Base-by-base conservation (phyloP, 2,329 filamentous ascomycete genomes). In the Apiospora saccharicola region DNA sequence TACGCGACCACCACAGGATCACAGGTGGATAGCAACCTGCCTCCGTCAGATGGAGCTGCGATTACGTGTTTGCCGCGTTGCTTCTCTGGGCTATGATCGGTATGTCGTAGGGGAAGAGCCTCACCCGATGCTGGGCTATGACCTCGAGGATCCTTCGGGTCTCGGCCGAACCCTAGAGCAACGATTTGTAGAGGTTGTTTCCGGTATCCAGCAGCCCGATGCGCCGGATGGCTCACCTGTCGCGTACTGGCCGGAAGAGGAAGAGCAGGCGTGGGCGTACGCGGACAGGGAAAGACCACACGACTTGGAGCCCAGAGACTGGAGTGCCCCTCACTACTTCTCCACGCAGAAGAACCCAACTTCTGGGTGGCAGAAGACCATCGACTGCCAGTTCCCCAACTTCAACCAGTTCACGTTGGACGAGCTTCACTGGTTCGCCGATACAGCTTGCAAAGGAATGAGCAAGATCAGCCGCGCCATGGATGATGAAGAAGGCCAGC, bases 111-210 rank as follows among this genome's bases (percentile, higher is more conserved):
- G 81, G 43, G 81, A 82, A 44, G 74, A 77, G 10, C 71, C 76
- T 5, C 57, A 64, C 2, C 71, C 71, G 8, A 67, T 68, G 16
- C 74, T 71, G 1, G 79, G 79, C 4, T 84, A 85, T 71, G 85
- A 86, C 75, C 75, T 85, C 49, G 74, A 76, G 37, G 85, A 87
- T 73, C 85, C 85, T 8, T 82, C 82, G 70, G 80, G 82, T 2
- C 79, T 85, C 34, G 79, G 79, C 14, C 81, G 85, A 53, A 80
- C 78, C 71, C 71, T 86, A 26, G 83, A 84, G 30, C 83, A 86
- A 76, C 84, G 85, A 68, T 86, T 86, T 72, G 84, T 86, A 71
- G 85, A 86, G 74, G 83, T 86, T 4, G 82, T 81, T 46, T 81
- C 77, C 73, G 85, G 85, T 41, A 76, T 84, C 46, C 74, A 77